Conservation (phyloP, 495 filamentous ascomycete species). For the Penicillium robsamsonii region DNA sequence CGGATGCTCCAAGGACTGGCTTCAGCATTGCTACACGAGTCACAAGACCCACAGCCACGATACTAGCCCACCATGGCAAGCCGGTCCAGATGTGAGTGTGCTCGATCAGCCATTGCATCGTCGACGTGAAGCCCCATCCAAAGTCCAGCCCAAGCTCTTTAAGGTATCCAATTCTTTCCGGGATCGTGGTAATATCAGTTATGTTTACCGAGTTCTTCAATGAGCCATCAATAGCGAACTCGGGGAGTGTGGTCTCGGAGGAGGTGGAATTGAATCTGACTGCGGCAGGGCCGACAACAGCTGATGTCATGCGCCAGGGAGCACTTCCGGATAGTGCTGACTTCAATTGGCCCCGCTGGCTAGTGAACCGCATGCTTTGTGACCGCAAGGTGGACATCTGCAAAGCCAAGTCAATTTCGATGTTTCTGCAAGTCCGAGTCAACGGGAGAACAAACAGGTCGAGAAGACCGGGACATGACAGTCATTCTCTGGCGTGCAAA, state of each 20-base stretch:
- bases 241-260: conserved; percentile 27
- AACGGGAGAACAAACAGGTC: conserved; percentile 36
- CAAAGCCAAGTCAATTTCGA: conserved; percentile 23
- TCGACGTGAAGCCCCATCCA: conserved; percentile 70
- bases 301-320: conserved; percentile 26
- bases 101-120: conserved; percentile 74
- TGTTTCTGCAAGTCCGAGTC: conserved; percentile 4
- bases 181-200: conserved; percentile 48
- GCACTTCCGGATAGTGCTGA: conserved; percentile 24
- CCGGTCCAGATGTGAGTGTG: conserved; percentile 72
- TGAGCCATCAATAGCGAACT: conserved; percentile 9
- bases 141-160: conserved; percentile 80
- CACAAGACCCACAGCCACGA: conserved; percentile 60
- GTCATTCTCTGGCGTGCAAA: conserved; percentile 36
- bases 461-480: conserved; percentile 33
- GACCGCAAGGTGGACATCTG: conserved; percentile 44
- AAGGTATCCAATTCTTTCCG: conserved; percentile 78
- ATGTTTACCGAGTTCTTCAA: conserved; percentile 22
- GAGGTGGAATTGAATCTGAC: conserved; percentile 48
- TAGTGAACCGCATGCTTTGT: conserved; percentile 25
- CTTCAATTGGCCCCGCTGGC: conserved; percentile 24
- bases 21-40: conserved; percentile 65
- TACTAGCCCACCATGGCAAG: conserved; percentile 78
- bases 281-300: conserved; percentile 24
- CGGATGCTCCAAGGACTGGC: conserved; percentile 56